Conservation (phyloP, 805 yeast species). For the Hanseniaspora vineae region DNA sequence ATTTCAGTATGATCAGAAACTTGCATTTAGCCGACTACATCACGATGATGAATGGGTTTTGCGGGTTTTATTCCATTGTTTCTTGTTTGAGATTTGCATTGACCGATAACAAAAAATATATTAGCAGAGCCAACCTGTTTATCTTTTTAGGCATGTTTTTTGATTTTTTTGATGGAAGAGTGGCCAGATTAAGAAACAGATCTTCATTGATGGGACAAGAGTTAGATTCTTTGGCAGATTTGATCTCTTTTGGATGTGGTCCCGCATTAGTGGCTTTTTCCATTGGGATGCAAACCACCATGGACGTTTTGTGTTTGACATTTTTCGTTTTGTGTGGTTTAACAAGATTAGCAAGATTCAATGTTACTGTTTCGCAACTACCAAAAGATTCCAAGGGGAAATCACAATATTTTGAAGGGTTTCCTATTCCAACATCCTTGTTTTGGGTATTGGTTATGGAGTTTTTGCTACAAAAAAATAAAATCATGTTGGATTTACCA, state of each 20-base stretch:
- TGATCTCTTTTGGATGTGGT: conserved; percentile 88
- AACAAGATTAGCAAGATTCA: conserved; percentile 88
- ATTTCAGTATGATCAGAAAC: conserved; percentile 73
- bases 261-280: conserved; percentile 90
- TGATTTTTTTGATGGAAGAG: conserved; percentile 95
- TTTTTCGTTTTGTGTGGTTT: conserved; percentile 89
- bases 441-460: conserved; percentile 65
- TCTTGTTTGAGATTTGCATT: conserved; percentile 72
- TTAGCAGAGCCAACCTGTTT: conserved; percentile 80
- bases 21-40: conserved; percentile 94
- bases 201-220: conserved; percentile 94
- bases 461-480: conserved; percentile 39
- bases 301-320: conserved; percentile 63
- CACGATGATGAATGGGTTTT: conserved; percentile 85
- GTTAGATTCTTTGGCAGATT: conserved; percentile 90
- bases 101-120: conserved; percentile 55
- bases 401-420: conserved; percentile 86
- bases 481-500: conserved; percentile 44
- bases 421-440: conserved; percentile 87
- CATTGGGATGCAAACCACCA: conserved; percentile 75
- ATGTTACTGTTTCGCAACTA: conserved; percentile 82
- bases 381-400: conserved; percentile 87
- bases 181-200: conserved; percentile 87
- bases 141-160: conserved; percentile 86
- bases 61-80: conserved; percentile 83